Conservation (phyloP, 2,329 filamentous ascomycete species). For the Nannizziopsis arthrosporioides region DNA sequence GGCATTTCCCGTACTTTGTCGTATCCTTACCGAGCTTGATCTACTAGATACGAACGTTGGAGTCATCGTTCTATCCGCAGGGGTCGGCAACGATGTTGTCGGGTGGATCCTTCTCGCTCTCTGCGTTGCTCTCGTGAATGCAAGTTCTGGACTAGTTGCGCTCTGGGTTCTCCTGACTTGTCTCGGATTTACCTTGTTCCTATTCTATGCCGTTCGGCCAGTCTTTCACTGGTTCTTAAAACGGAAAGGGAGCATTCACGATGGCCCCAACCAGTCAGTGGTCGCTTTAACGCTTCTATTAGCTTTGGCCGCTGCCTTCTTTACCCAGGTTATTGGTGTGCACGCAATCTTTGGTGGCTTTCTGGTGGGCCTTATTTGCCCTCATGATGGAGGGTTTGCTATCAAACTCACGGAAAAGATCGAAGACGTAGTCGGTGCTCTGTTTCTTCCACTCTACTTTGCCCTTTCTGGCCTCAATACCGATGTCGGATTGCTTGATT, state of each 20-base stretch:
- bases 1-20: conserved; percentile 79
- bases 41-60: conserved; percentile 50
- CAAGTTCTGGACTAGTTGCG: conserved; percentile 66
- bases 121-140: conserved; percentile 87
- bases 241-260: conserved; percentile 65
- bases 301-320: conserved; percentile 68
- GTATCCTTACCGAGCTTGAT: conserved; percentile 84
- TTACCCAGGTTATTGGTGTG: conserved; percentile 80
- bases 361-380: conserved; percentile 76
- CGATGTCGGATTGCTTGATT: conserved; percentile 70
- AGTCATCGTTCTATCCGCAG: conserved; percentile 71
- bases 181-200: conserved; percentile 62
- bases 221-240: conserved; percentile 62
- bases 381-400: conserved; percentile 49
- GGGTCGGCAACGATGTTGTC: conserved; percentile 83
- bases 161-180: conserved; percentile 71
- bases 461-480: conserved; percentile 83
- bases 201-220: conserved; percentile 62
- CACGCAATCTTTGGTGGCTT: conserved; percentile 94
- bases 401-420: conserved; percentile 87
- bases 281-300: conserved; percentile 73
- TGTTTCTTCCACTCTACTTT: conserved; percentile 88
- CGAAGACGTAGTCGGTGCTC: conserved; percentile 72
- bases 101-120: conserved; percentile 88
- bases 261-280: conserved; percentile 76